Conservation (phyloP, 2,329 filamentous ascomycete species). For the Penicillium expansum region DNA sequence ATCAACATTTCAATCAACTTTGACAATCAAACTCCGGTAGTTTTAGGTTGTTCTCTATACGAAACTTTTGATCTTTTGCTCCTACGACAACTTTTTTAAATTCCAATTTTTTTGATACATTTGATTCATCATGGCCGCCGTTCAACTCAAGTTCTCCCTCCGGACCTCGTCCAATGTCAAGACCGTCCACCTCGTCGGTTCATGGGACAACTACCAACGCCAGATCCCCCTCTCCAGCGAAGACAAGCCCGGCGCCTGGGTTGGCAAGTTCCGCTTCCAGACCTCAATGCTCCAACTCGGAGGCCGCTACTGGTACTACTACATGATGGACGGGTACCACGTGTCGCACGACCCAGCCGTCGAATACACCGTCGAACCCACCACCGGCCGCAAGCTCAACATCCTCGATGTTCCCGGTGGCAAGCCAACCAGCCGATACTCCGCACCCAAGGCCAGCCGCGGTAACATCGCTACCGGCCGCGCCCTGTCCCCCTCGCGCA, state of each 20-base stretch:
- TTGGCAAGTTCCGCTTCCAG: constrained; percentile 95
- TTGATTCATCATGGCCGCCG: constrained; percentile 66
- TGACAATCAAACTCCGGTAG: constrained; percentile 30
- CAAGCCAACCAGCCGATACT: constrained; percentile 38
- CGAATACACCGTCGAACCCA: constrained; percentile 86
- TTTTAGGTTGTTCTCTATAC: constrained; percentile 21
- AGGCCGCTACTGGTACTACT: constrained; percentile 99
- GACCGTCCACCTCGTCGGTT: constrained; percentile 94
- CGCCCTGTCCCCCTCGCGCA: constrained; percentile 81
- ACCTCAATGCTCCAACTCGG: constrained; percentile 80
- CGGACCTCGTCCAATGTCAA: constrained; percentile 95
- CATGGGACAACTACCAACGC: constrained; percentile 95
- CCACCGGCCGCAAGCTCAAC: constrained; percentile 94
- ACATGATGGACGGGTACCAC: constrained; percentile 99
- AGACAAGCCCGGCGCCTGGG: constrained; percentile 85
- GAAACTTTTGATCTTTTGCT: constrained; percentile 21
- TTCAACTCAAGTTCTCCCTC: constrained; percentile 93
- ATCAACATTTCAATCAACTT: constrained; percentile 11
- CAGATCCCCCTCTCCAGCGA: constrained; percentile 95
- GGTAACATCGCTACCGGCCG: constrained; percentile 81
- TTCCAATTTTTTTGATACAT: constrained; percentile 10
- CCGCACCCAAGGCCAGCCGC: constrained; percentile 38
- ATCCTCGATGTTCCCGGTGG: constrained; percentile 82
- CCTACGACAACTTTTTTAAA: constrained; percentile 24
- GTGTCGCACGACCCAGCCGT: constrained; percentile 93